Percentiles rank a stretch among this genome's conserved stretches.
Evolutionary conservation across 2,329 filamentous ascomycete species (phyloP).

Genomic region (Juglanconis oblonga): DNA sequence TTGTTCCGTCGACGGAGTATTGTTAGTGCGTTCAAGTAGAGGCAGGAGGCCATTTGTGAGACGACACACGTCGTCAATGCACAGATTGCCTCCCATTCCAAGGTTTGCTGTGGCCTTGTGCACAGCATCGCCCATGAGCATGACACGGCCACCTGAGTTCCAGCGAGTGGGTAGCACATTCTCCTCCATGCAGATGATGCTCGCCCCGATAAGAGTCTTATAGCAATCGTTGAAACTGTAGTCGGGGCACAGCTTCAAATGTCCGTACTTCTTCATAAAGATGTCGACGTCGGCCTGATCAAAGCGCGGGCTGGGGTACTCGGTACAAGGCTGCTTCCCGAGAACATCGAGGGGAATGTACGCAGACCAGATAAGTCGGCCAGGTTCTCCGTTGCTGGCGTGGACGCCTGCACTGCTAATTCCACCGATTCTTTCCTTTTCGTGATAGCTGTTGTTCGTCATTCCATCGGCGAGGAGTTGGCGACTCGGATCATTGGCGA

Average conservation of each 20-base stretch:
- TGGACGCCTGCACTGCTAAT: neutral
- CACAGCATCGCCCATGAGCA: slow-evolving; percentile 6
- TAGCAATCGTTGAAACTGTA: neutral
- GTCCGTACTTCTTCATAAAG: neutral
- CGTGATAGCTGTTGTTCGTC: neutral
- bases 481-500: neutral
- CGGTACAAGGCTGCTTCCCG: neutral
- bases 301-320: neutral
- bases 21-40: slow-evolving; percentile 12
- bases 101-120: slow-evolving; percentile 20
- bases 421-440: neutral
- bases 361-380: neutral
- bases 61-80: slow-evolving; percentile 18
- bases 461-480: neutral
- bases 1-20: slow-evolving; percentile 18
- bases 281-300: neutral
- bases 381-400: neutral
- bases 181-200: slow-evolving; percentile 22
- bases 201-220: neutral
- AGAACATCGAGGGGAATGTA: neutral
- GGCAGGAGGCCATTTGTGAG: slow-evolving; percentile 21
- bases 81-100: slow-evolving; percentile 20
- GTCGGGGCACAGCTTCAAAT: neutral
- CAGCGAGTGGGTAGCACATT: slow-evolving; percentile 19
- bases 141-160: slow-evolving; percentile 15